phyloP scores from a whole-genome alignment of 2,329 filamentous ascomycete genomes.

The Fonsecaea nubica region DNA sequence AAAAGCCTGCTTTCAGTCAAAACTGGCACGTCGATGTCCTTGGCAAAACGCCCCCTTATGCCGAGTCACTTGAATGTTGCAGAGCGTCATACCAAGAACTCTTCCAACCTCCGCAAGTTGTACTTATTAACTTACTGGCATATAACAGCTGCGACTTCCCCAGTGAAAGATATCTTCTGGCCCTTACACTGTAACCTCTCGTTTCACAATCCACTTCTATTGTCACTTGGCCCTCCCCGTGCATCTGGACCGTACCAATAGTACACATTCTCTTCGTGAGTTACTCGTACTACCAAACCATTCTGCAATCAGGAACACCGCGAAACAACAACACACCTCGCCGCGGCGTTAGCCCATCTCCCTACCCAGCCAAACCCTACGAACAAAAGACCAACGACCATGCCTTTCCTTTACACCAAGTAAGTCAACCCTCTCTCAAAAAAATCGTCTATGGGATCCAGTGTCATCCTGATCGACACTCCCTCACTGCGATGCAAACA shows the following conservation, averaged over 20 bases:
- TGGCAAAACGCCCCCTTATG: constrained; percentile 2
- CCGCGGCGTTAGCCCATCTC: neutral
- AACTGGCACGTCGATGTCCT: neutral
- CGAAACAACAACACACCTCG: neutral
- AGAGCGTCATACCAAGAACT: constrained; percentile 17
- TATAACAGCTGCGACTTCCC: neutral
- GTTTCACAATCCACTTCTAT: neutral
- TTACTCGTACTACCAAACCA: neutral
- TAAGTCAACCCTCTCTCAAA: neutral
- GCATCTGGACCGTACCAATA: neutral
- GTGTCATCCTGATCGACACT: neutral
- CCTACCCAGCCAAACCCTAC: neutral
- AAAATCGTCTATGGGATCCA: neutral
- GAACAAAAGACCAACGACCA: constrained; percentile 9
- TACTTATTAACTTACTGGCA: neutral
- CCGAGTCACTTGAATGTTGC: neutral
- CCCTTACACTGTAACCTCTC: neutral
- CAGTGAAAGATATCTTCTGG: neutral
- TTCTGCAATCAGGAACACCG: neutral
- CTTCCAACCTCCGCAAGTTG: neutral
- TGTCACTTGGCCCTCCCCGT: neutral
- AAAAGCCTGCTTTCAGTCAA: constrained; percentile 13
- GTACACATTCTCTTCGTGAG: neutral
- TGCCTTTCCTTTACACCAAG: constrained; percentile 47
- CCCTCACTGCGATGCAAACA: neutral